phyloP scores from a whole-genome alignment of 352 stramenopile genomes.

The Pythium rishiriense region DNA sequence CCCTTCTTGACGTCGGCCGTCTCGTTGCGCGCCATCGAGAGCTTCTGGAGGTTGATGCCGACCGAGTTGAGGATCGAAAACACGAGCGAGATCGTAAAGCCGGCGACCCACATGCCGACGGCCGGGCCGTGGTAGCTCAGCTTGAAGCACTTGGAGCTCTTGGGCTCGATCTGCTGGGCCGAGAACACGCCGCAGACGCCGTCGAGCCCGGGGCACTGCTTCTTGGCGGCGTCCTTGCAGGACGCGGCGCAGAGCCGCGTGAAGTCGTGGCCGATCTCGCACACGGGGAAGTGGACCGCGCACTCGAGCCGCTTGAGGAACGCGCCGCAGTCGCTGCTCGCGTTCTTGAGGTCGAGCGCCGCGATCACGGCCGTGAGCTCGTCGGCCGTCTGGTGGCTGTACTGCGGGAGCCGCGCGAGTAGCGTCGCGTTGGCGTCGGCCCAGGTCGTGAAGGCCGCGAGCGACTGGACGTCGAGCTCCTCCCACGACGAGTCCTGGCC shows the following conservation, averaged over 20 bases:
- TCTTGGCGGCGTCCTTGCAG: slow-evolving; percentile 57
- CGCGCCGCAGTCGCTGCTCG: slow-evolving; percentile 53
- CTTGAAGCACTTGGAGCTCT: slow-evolving; percentile 77
- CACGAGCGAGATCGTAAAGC: slow-evolving; percentile 85
- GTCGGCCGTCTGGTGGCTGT: slow-evolving; percentile 32
- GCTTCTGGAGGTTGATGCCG: slow-evolving; percentile 92
- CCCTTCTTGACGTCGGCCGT: slow-evolving; percentile 62
- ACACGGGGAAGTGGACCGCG: slow-evolving; percentile 75
- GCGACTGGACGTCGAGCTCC: slow-evolving; percentile 50
- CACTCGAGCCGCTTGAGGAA: slow-evolving; percentile 69
- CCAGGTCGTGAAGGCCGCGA: slow-evolving; percentile 46
- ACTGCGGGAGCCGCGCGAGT: slow-evolving; percentile 54
- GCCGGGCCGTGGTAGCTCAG: slow-evolving; percentile 65
- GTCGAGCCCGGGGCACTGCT: slow-evolving; percentile 60
- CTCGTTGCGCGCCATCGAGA: slow-evolving; percentile 83
- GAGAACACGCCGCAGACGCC: slow-evolving; percentile 55
- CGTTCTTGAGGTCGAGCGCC: slow-evolving; percentile 62
- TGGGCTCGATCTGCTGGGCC: slow-evolving; percentile 49
- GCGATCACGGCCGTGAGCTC: slow-evolving; percentile 44
- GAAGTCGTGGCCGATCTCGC: slow-evolving; percentile 74
- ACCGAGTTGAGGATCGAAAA: slow-evolving; percentile 90
- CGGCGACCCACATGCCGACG: slow-evolving; percentile 84
- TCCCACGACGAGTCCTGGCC: slow-evolving; percentile 56
- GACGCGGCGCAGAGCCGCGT: slow-evolving; percentile 64
- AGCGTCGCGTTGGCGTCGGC: slow-evolving; percentile 45